Conservation (phyloP, 2,329 filamentous ascomycete species). For the Epichloe glyceriae region DNA sequence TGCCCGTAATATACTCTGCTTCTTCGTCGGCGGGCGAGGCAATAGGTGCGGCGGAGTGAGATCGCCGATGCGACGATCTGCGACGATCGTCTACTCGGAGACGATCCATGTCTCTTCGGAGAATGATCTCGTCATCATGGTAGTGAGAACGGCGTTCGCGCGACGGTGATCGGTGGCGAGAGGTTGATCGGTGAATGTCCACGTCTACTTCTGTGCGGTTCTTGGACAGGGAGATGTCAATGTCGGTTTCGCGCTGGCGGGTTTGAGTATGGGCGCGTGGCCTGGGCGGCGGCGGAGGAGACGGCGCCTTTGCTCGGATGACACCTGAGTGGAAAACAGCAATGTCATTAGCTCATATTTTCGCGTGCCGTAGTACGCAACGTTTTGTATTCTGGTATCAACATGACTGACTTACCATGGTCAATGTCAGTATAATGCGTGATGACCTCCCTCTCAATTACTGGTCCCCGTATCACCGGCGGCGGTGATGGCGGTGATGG, state of each 20-base stretch:
- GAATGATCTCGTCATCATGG: constrained; percentile 53
- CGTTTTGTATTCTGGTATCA: neutral
- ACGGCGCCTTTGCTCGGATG: constrained; percentile 28
- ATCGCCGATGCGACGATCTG: constrained; percentile 28
- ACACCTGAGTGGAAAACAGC: constrained; percentile 24
- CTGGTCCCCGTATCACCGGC: constrained; percentile 59
- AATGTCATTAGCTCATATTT: neutral
- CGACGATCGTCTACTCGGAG: constrained; percentile 31
- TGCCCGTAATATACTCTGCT: constrained; percentile 45
- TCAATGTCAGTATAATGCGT: constrained; percentile 81
- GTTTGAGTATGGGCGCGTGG: constrained; percentile 16
- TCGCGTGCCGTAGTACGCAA: neutral
- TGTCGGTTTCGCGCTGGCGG: constrained; percentile 36
- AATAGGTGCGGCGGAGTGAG: constrained; percentile 36
- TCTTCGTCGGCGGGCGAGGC: constrained; percentile 41
- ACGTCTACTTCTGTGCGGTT: constrained; percentile 46
- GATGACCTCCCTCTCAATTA: constrained; percentile 78
- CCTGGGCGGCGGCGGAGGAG: constrained; percentile 36
- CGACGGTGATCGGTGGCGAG: constrained; percentile 18
- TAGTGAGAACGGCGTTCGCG: constrained; percentile 28
- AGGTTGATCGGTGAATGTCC: constrained; percentile 34
- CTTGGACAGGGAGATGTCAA: constrained; percentile 45
- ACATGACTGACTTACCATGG: constrained; percentile 50
- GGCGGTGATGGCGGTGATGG: constrained; percentile 44
- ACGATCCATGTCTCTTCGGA: constrained; percentile 42